phyloP scores from a whole-genome alignment of 2,329 filamentous ascomycete species.

The Aciculosporium take region DNA sequence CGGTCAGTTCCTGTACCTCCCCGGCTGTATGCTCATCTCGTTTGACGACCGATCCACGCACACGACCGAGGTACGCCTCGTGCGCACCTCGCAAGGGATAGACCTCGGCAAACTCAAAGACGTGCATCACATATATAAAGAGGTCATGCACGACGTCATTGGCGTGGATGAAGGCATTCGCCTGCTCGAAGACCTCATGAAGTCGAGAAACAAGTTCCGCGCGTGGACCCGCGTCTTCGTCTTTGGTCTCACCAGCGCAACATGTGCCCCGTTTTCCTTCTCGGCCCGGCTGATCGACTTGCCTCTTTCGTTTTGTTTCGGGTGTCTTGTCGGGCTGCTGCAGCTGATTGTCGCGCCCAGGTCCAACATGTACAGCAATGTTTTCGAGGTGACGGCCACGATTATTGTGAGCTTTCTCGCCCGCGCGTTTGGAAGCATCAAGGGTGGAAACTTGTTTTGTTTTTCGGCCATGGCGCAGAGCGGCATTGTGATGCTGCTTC shows the following conservation, averaged over 20 bases:
- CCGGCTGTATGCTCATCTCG: constrained; percentile 83
- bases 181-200: constrained; percentile 39
- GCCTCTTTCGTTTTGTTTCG: constrained; percentile 56
- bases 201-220: constrained; percentile 39
- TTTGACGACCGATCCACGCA: constrained; percentile 60
- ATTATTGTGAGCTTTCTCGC: constrained; percentile 49
- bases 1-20: constrained; percentile 77
- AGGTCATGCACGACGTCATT: constrained; percentile 46
- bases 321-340: constrained; percentile 53
- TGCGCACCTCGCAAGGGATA: constrained; percentile 42
- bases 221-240: constrained; percentile 42
- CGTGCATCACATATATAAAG: constrained; percentile 48
- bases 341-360: constrained; percentile 56
- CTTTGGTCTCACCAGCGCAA: constrained; percentile 58
- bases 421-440: constrained; percentile 47
- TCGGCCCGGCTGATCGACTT: constrained; percentile 56
- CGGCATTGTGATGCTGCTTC: constrained; percentile 51
- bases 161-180: constrained; percentile 42
- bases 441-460: constrained; percentile 37
- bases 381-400: constrained; percentile 49
- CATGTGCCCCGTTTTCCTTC: constrained; percentile 64
- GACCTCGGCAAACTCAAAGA: constrained; percentile 49
- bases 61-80: constrained; percentile 52
- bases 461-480: constrained; percentile 52
- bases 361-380: constrained; percentile 53